A percentile compares a stretch with the other conserved stretches of the same genome.
These are phyloP conservation scores for Phytopythium helicoides DNA, from an alignment of 352 stramenopile species.

Conservation along the genomic window DNA sequence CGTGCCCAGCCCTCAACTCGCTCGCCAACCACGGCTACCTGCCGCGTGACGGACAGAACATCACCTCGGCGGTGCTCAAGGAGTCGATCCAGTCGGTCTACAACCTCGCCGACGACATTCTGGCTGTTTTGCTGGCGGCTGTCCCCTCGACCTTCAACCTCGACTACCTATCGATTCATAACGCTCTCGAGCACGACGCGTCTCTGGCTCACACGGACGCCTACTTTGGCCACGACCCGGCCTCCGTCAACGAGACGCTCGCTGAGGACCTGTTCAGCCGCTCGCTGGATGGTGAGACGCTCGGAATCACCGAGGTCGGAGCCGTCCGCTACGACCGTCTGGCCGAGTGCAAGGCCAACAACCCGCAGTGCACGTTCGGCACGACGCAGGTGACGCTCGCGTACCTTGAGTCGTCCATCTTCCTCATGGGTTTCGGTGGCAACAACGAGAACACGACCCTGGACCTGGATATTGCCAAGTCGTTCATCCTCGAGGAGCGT, in stretches of 20 bases:
- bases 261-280: constrained; percentile 28
- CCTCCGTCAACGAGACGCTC: constrained; percentile 25
- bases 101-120: too few relatives aligned
- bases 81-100: constrained; percentile 13
- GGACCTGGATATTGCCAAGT: constrained; percentile 17
- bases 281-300: constrained; percentile 11
- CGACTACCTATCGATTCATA: constrained; percentile 32
- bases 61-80: constrained; percentile 20
- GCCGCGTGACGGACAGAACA: constrained; percentile 39
- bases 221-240: constrained; percentile 35
- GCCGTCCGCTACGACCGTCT: constrained; percentile 29
- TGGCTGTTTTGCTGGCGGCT: constrained; percentile 2
- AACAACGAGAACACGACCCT: constrained; percentile 29
- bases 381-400: constrained; percentile 22
- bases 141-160: constrained; percentile 21
- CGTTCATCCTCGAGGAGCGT: constrained; percentile 32
- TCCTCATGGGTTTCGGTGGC: constrained; percentile 32
- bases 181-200: constrained; percentile 38
- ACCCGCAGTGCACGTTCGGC: constrained; percentile 36
- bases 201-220: constrained; percentile 52
- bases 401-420: constrained; percentile 31
- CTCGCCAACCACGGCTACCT: constrained; percentile 56
- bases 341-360: constrained; percentile 21
- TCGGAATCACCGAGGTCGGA: constrained; percentile 30
- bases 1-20: constrained; percentile 42